Percentiles rank a stretch among this genome's conserved stretches.
phyloP scores from a whole-genome alignment of 768 basidiomycete species.

The Lactifluus echinatus region DNA sequence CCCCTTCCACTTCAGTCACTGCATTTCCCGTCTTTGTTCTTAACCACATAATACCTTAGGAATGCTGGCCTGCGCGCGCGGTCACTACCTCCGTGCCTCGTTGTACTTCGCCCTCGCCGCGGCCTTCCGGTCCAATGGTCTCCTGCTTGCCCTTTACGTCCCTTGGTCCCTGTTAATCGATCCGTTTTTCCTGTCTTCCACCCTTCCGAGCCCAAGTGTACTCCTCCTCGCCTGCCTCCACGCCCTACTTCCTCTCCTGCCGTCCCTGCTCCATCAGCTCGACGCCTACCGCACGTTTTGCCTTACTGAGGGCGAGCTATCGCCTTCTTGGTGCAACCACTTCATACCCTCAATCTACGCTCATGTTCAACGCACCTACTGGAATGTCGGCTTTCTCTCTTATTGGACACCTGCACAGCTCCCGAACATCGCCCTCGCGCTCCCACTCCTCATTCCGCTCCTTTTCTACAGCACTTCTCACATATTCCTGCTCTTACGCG shows the following conservation, averaged over 20 bases:
- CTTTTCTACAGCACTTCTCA: slow-evolving; percentile 30
- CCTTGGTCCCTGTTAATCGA: slow-evolving; percentile 59
- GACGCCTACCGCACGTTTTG: slow-evolving; percentile 66
- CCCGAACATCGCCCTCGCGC: slow-evolving; percentile 79
- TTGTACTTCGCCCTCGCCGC: slow-evolving; percentile 56
- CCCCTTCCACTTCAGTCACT: slow-evolving; percentile 3
- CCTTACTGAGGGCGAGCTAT: slow-evolving; percentile 4
- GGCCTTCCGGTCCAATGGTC: slow-evolving; percentile 68
- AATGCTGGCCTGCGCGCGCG: slow-evolving; percentile 46
- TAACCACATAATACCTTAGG: slow-evolving; percentile 30
- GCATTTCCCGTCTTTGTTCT: not conserved
- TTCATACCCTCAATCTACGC: slow-evolving; percentile 66
- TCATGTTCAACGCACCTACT: slow-evolving; percentile 77
- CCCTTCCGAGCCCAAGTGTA: slow-evolving; percentile 30
- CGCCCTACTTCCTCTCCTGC: slow-evolving; percentile 42
- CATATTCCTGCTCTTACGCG: not conserved
- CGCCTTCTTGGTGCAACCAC: slow-evolving; percentile 55
- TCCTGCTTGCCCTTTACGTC: slow-evolving; percentile 69
- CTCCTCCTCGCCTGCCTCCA: slow-evolving; percentile 34
- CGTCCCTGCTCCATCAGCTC: slow-evolving; percentile 67
- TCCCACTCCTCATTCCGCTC: slow-evolving; percentile 55
- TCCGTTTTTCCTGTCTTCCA: slow-evolving; percentile 34
- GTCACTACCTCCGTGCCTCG: slow-evolving; percentile 47
- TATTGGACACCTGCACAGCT: slow-evolving; percentile 82
- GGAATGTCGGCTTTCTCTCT: slow-evolving; percentile 72